Evolutionary conservation across 192 early-diverging fungal genomes (phyloP).

Genomic region (Umbelopsis vinacea): DNA sequence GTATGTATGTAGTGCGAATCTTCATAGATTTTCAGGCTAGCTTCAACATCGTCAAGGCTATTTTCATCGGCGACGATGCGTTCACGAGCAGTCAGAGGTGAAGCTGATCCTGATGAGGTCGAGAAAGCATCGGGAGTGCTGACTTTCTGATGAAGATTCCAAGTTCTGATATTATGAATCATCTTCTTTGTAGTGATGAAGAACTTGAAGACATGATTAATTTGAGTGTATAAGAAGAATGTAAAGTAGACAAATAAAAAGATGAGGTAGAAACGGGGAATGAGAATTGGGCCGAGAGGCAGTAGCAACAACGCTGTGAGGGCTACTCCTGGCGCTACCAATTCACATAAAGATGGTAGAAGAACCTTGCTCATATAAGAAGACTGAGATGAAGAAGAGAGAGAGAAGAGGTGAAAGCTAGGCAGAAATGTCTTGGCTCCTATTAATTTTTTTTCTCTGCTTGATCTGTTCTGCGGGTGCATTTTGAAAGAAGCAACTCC

Average conservation of each 20-base stretch:
- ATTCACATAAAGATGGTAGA: slow-evolving; percentile 41
- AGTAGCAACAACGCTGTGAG: slow-evolving; percentile 42
- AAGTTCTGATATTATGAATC: slow-evolving; percentile 42
- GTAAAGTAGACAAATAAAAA: slow-evolving; percentile 51
- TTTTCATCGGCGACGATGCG: slow-evolving; percentile 6
- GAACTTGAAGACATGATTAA: slow-evolving; percentile 56
- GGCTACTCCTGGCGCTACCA: slow-evolving; percentile 49
- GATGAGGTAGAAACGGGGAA: slow-evolving; percentile 46
- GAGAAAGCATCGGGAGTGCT: neutral
- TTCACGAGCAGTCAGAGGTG: slow-evolving; percentile 14
- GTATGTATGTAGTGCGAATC: slow-evolving; percentile 54
- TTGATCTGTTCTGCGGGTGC: neutral
- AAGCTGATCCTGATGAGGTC: slow-evolving; percentile 1
- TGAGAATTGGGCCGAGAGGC: slow-evolving; percentile 48
- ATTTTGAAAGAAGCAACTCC: neutral
- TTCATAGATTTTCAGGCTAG: slow-evolving; percentile 26
- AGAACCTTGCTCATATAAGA: neutral
- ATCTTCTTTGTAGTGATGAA: slow-evolving; percentile 46
- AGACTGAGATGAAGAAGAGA: neutral
- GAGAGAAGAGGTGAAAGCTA: neutral
- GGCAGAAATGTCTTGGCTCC: neutral
- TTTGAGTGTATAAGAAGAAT: slow-evolving; percentile 46
- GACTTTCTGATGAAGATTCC: slow-evolving; percentile 34
- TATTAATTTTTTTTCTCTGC: neutral
- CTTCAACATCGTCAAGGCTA: slow-evolving; percentile 28